Conservation (phyloP, 371 early-diverging fungal species). For the Gilbertella persicaria region DNA sequence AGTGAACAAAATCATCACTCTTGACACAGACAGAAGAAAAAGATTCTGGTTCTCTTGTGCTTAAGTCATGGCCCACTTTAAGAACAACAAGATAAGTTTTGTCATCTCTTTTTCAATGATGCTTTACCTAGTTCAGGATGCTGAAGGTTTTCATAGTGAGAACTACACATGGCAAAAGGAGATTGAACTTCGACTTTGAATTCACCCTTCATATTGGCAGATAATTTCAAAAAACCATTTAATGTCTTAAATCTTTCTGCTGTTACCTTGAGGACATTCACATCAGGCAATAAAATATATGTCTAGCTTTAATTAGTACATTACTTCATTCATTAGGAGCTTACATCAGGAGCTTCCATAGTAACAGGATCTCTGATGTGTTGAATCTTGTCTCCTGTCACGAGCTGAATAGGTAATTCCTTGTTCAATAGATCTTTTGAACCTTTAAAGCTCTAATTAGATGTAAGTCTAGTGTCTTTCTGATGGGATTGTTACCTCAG, state of each 20-base stretch:
- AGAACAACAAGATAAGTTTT: background rate
- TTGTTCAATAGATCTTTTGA: slow-evolving; percentile 32
- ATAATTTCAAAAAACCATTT: slow-evolving; percentile 42
- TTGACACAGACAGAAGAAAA: slow-evolving; percentile 52
- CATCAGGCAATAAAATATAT: slow-evolving; percentile 54
- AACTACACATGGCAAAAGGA: slow-evolving; percentile 48
- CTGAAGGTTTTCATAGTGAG: slow-evolving; percentile 43
- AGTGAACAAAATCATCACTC: slow-evolving; percentile 60
- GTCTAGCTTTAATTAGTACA: slow-evolving; percentile 25
- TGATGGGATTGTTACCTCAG: slow-evolving; percentile 12
- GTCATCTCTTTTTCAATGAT: background rate
- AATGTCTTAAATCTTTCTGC: slow-evolving; percentile 52
- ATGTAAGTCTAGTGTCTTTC: background rate
- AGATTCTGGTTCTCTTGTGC: slow-evolving; percentile 8
- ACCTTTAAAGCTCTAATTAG: slow-evolving; percentile 19
- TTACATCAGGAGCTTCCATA: slow-evolving; percentile 15
- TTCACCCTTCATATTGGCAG: slow-evolving; percentile 61
- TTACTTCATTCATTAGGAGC: background rate
- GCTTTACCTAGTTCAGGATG: slow-evolving; percentile 52
- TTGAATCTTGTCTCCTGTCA: slow-evolving; percentile 8
- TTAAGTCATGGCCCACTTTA: slow-evolving; percentile 1
- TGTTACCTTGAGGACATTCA: slow-evolving; percentile 36
- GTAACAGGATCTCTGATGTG: slow-evolving; percentile 18
- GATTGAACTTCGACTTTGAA: slow-evolving; percentile 47
- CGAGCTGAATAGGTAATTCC: slow-evolving; percentile 34